Percentiles rank a stretch among this genome's conserved stretches.
phyloP scores from a whole-genome alignment of 2,329 filamentous ascomycete species.

The Metarhizium brunneum region DNA sequence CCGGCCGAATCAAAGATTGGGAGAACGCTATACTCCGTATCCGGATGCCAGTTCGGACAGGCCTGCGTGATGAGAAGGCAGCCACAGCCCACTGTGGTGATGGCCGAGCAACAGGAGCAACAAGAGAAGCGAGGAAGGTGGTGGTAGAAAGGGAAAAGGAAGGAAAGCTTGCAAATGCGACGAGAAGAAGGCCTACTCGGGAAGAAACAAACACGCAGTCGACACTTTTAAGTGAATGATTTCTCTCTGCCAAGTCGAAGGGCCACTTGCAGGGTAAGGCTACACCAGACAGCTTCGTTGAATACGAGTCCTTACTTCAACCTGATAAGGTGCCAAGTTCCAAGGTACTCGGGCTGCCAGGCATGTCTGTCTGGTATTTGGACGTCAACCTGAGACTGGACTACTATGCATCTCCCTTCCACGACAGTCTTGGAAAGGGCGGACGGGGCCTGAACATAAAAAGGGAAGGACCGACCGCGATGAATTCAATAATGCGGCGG shows the following conservation, averaged over 20 bases:
- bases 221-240: not conserved
- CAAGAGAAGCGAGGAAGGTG: not conserved
- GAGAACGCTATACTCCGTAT: not conserved
- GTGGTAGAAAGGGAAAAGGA: not conserved
- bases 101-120: not conserved
- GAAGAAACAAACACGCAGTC: not conserved
- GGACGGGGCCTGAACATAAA: not conserved
- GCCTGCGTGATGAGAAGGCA: not conserved
- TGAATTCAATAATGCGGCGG: no score
- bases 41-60: not conserved
- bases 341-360: not conserved
- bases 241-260: not conserved
- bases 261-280: conserved; percentile 2
- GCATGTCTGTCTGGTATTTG: no score
- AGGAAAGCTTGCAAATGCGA: not conserved
- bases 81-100: not conserved
- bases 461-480: not conserved
- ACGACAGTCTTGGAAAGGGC: not conserved
- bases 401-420: no score
- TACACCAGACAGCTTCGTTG: no score
- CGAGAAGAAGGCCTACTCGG: not conserved
- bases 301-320: no score
- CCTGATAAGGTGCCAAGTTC: not conserved
- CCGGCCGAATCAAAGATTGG: not conserved
- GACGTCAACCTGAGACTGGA: no score